These are phyloP conservation scores for Poa pratensis DNA, from an alignment of 176 grass and related monocot species.

Conservation along the genomic window DNA sequence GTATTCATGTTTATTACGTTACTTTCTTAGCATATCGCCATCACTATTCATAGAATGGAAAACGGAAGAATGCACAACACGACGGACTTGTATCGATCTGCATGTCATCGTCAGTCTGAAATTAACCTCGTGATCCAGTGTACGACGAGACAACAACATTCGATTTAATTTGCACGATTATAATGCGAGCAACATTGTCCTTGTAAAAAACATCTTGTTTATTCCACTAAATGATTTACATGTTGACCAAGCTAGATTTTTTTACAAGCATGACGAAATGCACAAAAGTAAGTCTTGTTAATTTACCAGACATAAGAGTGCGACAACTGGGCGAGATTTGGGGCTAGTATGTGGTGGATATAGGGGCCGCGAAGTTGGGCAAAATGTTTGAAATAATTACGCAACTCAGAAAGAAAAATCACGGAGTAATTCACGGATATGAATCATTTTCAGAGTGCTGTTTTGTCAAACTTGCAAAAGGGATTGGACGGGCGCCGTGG, in stretches of 20 bases:
- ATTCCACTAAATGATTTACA: neutral
- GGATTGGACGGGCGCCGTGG: conserved; percentile 45
- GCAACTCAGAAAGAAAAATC: neutral
- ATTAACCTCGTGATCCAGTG: neutral
- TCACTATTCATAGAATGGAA: conserved; percentile 10
- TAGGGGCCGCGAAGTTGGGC: neutral
- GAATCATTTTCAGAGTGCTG: conserved; percentile 18
- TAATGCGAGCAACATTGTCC: neutral
- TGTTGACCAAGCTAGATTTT: neutral
- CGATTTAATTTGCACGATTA: neutral
- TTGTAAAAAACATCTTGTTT: neutral
- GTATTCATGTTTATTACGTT: neutral
- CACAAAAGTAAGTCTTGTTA: neutral
- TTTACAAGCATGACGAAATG: too few relatives aligned
- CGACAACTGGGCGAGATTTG: neutral
- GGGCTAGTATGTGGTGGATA: neutral
- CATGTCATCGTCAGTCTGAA: conserved; percentile 1
- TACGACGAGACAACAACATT: conserved; percentile 16
- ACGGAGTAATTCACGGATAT: neutral
- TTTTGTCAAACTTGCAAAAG: conserved; percentile 50
- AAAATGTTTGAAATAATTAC: neutral
- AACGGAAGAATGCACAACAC: neutral
- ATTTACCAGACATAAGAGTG: neutral
- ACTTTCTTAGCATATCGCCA: neutral
- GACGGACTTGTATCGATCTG: neutral